phyloP scores from a whole-genome alignment of 805 yeast species.

The Metschnikowia similis region DNA sequence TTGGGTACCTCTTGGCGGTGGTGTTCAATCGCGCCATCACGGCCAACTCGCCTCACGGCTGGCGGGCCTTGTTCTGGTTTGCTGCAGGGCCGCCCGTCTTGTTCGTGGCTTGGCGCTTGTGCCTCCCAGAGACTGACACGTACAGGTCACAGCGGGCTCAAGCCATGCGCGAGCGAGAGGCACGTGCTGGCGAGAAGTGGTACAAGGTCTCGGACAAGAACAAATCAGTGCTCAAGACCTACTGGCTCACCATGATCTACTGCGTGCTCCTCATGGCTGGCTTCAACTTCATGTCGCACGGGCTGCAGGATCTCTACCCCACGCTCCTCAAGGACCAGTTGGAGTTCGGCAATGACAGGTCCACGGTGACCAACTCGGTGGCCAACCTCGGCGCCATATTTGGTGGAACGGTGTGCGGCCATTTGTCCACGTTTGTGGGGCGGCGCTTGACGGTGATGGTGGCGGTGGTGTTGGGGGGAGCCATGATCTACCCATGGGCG shows the following conservation, averaged over 20 bases:
- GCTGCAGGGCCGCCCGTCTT: slow-evolving; percentile 65
- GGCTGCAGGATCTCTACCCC: slow-evolving; percentile 42
- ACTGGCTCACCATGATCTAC: slow-evolving; percentile 61
- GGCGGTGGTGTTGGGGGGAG: slow-evolving; percentile 34
- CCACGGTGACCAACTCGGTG: slow-evolving; percentile 38
- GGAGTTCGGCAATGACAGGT: slow-evolving; percentile 26
- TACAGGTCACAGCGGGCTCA: slow-evolving; percentile 27
- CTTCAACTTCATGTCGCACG: slow-evolving; percentile 40
- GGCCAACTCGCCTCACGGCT: slow-evolving; percentile 44
- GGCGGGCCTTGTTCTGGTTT: slow-evolving; percentile 70
- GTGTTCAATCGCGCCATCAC: slow-evolving; percentile 58
- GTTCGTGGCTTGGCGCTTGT: slow-evolving; percentile 53
- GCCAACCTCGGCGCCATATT: slow-evolving; percentile 40
- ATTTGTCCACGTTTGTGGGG: slow-evolving; percentile 33
- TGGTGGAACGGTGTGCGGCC: slow-evolving; percentile 45
- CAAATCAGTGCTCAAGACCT: slow-evolving; percentile 32
- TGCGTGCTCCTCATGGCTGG: slow-evolving; percentile 46
- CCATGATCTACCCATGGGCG: slow-evolving; percentile 36
- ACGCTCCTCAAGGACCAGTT: slow-evolving; percentile 34
- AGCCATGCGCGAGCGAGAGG: slow-evolving; percentile 6
- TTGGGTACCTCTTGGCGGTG: slow-evolving; percentile 64
- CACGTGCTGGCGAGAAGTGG: slow-evolving; percentile 8
- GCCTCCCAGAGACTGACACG: slow-evolving; percentile 56
- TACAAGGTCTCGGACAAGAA: slow-evolving; percentile 10
- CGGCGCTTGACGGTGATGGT: slow-evolving; percentile 32